phyloP scores from a whole-genome alignment of 1,139 yeast species.

The Magnusiomyces suaveolens region DNA sequence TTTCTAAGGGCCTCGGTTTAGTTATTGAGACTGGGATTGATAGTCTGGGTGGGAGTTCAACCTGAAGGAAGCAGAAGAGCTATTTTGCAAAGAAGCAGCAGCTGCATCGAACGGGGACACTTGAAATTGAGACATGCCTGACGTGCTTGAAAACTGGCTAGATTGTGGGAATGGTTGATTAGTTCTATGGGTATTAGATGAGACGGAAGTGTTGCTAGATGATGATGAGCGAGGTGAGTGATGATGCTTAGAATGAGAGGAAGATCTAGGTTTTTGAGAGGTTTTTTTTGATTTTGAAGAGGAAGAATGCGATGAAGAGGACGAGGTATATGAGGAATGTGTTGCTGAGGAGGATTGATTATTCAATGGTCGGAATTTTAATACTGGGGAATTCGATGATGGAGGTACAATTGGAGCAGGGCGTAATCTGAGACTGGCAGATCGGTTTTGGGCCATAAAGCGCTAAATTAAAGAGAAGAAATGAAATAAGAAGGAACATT shows the following conservation, averaged over 20 bases:
- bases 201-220: not conserved
- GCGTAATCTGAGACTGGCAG: slow-evolving; percentile 24
- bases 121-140: slow-evolving; percentile 2
- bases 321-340: not conserved
- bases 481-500: not conserved
- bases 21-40: not conserved
- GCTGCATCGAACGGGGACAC: not conserved
- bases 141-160: not conserved
- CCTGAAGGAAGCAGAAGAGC: not conserved
- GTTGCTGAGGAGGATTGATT: not conserved
- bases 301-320: not conserved
- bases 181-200: not conserved
- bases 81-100: not conserved
- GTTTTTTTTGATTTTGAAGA: not conserved
- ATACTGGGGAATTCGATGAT: not conserved
- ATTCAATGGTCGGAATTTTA: slow-evolving; percentile 5
- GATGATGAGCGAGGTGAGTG: not conserved
- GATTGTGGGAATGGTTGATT: too few species aligned
- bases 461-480: not conserved
- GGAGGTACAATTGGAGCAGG: slow-evolving; percentile 22
- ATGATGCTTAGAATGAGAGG: not conserved
- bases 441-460: slow-evolving; percentile 26
- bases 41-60: not conserved
- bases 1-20: not conserved
- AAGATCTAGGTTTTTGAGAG: not conserved